Percentiles rank a stretch among this genome's conserved stretches.
Conservation (phyloP, 345 rosid species). For the Acer negundo region DNA sequence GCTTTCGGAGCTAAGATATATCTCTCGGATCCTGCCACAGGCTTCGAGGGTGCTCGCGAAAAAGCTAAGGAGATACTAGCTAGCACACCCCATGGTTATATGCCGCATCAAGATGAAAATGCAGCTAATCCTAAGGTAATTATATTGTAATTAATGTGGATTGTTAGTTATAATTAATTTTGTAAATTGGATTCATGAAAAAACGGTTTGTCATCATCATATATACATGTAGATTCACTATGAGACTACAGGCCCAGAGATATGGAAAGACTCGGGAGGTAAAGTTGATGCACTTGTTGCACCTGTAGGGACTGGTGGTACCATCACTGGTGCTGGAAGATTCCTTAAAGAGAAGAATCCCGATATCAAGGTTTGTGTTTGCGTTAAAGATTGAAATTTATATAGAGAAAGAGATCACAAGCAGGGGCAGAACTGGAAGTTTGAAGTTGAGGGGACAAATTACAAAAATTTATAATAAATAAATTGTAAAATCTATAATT, state of each 20-base stretch:
- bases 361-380: constrained; percentile 32
- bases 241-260: constrained; percentile 66
- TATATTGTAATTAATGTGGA: neutral
- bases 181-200: neutral
- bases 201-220: neutral
- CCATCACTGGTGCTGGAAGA: constrained; percentile 48
- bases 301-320: constrained; percentile 66
- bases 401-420: too few species aligned
- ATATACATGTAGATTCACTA: constrained; percentile 56
- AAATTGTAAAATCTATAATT: too few species aligned
- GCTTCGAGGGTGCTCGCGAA: constrained; percentile 38
- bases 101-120: constrained; percentile 48
- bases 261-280: constrained; percentile 61
- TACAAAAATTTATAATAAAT: too few species aligned
- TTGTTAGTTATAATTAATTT: neutral
- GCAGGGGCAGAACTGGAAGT: too few species aligned
- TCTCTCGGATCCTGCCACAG: constrained; percentile 55
- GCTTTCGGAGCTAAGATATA: constrained; percentile 73
- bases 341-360: constrained; percentile 43
- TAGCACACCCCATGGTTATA: constrained; percentile 51
- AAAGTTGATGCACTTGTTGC: constrained; percentile 50
- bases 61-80: constrained; percentile 55
- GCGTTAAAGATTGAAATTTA: neutral
- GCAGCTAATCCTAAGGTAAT: constrained; percentile 70
- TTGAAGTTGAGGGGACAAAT: too few species aligned